phyloP scores from a whole-genome alignment of 2,329 filamentous ascomycete genomes.

The Cadophora malorum region DNA sequence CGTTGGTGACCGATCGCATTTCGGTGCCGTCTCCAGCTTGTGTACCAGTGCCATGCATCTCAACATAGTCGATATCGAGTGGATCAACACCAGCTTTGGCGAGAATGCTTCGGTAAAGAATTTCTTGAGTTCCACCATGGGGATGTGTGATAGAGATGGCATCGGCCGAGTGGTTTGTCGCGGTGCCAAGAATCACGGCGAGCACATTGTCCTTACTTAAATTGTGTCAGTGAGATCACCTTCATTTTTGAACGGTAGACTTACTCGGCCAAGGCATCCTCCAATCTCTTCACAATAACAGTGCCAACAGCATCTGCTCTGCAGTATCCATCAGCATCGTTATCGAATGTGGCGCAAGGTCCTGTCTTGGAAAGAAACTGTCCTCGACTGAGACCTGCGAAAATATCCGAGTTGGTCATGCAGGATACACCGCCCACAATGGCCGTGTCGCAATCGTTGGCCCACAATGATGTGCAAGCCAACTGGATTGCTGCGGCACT shows the following conservation, averaged over 20 bases:
- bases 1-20: constrained; percentile 76
- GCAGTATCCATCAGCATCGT: constrained; percentile 59
- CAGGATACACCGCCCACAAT: constrained; percentile 43
- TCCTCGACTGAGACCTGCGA: constrained; percentile 42
- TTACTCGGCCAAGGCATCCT: constrained; percentile 55
- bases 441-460: constrained; percentile 44
- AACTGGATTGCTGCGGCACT: constrained; percentile 48
- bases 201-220: constrained; percentile 53
- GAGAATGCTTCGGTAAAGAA: constrained; percentile 74
- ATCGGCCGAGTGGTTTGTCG: constrained; percentile 83
- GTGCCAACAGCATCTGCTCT: constrained; percentile 57
- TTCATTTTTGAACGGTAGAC: background rate
- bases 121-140: constrained; percentile 76
- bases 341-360: constrained; percentile 56
- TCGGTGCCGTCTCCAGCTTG: constrained; percentile 85
- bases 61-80: constrained; percentile 80
- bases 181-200: constrained; percentile 68
- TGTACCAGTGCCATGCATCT: constrained; percentile 90
- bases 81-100: constrained; percentile 77
- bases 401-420: constrained; percentile 44
- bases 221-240: background rate
- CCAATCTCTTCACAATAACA: constrained; percentile 57
- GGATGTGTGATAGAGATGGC: constrained; percentile 85
- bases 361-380: constrained; percentile 48
- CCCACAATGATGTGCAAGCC: constrained; percentile 43